Percentiles rank a stretch among this genome's conserved stretches.
Conservation (phyloP, 768 basidiomycete species). For the Sporobolomyces phaffii region DNA sequence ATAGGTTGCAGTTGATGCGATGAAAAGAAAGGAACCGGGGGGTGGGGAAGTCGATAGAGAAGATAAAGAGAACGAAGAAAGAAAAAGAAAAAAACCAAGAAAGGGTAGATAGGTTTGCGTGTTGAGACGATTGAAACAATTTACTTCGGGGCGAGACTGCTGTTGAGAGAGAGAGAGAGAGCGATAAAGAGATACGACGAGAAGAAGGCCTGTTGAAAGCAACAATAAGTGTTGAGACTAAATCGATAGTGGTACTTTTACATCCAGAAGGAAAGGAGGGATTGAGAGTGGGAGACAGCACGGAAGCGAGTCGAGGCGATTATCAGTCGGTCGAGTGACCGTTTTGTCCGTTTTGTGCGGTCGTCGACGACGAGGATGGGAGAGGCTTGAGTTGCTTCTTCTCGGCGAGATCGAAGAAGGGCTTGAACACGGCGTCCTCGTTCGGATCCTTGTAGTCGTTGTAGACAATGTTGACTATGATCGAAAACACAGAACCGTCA, state of each 20-base stretch:
- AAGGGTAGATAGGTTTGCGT: not conserved
- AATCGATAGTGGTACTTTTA: too few species aligned
- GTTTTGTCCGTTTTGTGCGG: conserved; percentile 7
- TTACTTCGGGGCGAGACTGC: not conserved
- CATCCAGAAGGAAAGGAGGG: not conserved
- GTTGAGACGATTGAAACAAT: conserved; percentile 8
- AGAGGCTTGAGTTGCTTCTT: conserved; percentile 14
- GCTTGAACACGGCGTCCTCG: conserved; percentile 41
- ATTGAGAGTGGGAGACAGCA: too few species aligned
- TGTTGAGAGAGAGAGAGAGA: conserved; percentile 2
- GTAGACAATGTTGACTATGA: conserved; percentile 78
- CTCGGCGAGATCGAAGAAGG: conserved; percentile 37
- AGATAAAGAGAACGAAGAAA: not conserved
- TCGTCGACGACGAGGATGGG: not conserved
- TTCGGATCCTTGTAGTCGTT: conserved; percentile 60
- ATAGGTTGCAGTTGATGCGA: conserved; percentile 31
- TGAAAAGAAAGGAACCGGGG: not conserved
- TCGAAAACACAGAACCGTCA: too few species aligned
- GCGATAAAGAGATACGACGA: not conserved
- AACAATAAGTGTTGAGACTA: conserved; percentile 10
- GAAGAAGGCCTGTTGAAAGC: conserved; percentile 26
- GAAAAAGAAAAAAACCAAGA: not conserved
- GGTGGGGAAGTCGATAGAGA: not conserved
- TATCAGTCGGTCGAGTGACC: conserved; percentile 11
- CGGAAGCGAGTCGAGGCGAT: too few species aligned